Conservation (phyloP, 768 basidiomycete genomes). For the Mycena filopes region DNA sequence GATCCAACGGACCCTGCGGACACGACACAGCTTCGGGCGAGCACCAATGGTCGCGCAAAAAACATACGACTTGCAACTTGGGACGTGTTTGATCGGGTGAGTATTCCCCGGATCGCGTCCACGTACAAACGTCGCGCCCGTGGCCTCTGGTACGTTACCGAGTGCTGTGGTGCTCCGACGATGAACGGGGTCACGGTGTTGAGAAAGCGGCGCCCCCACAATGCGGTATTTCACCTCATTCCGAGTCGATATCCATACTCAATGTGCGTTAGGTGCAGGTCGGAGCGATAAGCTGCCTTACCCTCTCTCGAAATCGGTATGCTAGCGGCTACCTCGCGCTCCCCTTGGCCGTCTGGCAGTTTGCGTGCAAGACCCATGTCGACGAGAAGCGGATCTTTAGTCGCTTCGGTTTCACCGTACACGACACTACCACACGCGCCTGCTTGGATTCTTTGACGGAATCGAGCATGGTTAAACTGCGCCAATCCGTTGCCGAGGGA, state of each 20-base stretch:
- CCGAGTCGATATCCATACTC: neutral
- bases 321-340: slow-evolving; percentile 38
- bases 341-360: slow-evolving; percentile 37
- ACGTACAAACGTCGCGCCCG: slow-evolving; percentile 30
- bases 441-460: slow-evolving; percentile 33
- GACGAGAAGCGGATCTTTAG: slow-evolving; percentile 36
- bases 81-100: slow-evolving; percentile 31
- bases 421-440: slow-evolving; percentile 32
- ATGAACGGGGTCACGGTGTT: slow-evolving; percentile 32
- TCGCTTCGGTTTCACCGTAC: slow-evolving; percentile 35
- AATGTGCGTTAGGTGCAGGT: slow-evolving; percentile 33
- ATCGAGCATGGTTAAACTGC: slow-evolving; percentile 22
- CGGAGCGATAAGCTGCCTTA: slow-evolving; percentile 32
- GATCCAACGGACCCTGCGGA: slow-evolving; percentile 12
- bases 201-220: slow-evolving; percentile 34
- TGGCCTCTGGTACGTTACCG: slow-evolving; percentile 34
- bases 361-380: slow-evolving; percentile 36
- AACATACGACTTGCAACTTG: slow-evolving; percentile 30
- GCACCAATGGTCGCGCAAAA: slow-evolving; percentile 14
- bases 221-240: slow-evolving; percentile 28
- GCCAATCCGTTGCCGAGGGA: slow-evolving; percentile 16
- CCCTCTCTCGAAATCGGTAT: slow-evolving; percentile 33
- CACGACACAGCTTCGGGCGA: slow-evolving; percentile 18
- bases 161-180: slow-evolving; percentile 34
- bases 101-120: slow-evolving; percentile 24